Evolutionary conservation across 192 early-diverging fungal genomes (phyloP), one percentile per base, ranked within the genome.

Genomic region (Coemansia sp.): DNA sequence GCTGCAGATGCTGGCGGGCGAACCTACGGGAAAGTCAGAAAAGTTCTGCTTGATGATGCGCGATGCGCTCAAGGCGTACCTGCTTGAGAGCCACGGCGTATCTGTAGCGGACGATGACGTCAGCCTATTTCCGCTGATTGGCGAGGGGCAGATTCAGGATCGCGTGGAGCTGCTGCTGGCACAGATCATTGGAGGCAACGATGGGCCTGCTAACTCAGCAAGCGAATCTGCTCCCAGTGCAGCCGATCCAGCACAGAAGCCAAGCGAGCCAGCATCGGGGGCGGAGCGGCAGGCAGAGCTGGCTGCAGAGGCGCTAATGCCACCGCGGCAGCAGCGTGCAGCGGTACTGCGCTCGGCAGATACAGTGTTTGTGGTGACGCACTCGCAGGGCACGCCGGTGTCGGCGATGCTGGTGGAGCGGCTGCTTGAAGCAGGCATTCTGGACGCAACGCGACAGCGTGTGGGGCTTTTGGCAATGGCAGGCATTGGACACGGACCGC

Each of bases 331-430:
- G 34, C 34, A 17, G 49, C 71, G 72, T 5, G 72, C 62, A 5
- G 60, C 73, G 37, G 55, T 40, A 12, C 72, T 82, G 19, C 57
- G 63, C n/a, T 62, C 46, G 9, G 81, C 81, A 0, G 91, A 96
- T 72, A 82, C 90, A 1, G 85, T 98, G 11, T 85, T 98, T 65
- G 85, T 96, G 46, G 88, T 92, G 2, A 94, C 95, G 1, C 96
- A 98, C 73, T 91, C 89, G 23, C 96, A 98, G 74, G 96, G 96
- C 40, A 94, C 91, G 1, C 93, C 94, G 0, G 94, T 96, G 3
- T 89, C 92, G 5, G 85, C 87, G 20, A 79, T 94, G 54, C 68
- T 98, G 11, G 65, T 95, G 4, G 81, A 89, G 21, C 68, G 87
- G 26, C 81, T 98, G 22, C 82, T 98, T 8, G 71, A 87, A 34